Base-by-base conservation (phyloP, 1,284 basidiomycete species). In the Cutaneotrichosporon daszewskae region DNA sequence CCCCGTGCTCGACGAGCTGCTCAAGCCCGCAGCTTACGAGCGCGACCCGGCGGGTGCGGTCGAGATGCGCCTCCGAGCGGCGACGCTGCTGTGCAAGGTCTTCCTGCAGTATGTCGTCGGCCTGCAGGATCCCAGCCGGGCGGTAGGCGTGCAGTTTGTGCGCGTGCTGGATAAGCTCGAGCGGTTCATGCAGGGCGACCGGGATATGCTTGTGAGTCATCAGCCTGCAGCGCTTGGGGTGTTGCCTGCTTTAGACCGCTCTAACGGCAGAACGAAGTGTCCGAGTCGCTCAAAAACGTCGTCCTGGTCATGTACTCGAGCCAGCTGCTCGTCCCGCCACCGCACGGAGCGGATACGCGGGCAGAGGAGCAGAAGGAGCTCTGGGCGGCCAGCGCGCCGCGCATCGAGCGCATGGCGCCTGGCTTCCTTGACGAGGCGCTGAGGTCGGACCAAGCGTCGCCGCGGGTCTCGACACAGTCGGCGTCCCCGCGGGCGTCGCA, bases 231-330 rank as follows among this genome's bases (percentile, higher is more conserved):
- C 20, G 25, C n/a, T n/a, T n/a, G n/a, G n/a, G n/a, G n/a, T n/a
- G n/a, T n/a, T n/a, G n/a, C n/a, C n/a, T n/a, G n/a, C 14, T 23
- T 5, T 6, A 12, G 1, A 11, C 3, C 9, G 5, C 13, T 8
- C 37, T 43, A 22, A 34, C 32, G 34, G 45, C 3, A 92, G 89
- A 83, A 85, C 61, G 94, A 99, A 68, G 91, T 92, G 0, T 79
- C 96, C 22, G 95, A 99, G 71, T 92, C 90, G 6, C 77, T 98
- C 55, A 98, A 98, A 74, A 98, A 98, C 66, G 87, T 96, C 25
- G 72, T 98, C 19, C 78, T 98, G 39, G 95, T 98, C 33, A 94
- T 98, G 90, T 83, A 92, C 61, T 86, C 89, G 1, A 83, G 84
- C 0, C 78, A 79, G 4, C 80, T 94, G 43, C 78, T 97, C 17